phyloP scores from a whole-genome alignment of 2,329 filamentous ascomycete genomes.

The Westerdykella ornata region DNA sequence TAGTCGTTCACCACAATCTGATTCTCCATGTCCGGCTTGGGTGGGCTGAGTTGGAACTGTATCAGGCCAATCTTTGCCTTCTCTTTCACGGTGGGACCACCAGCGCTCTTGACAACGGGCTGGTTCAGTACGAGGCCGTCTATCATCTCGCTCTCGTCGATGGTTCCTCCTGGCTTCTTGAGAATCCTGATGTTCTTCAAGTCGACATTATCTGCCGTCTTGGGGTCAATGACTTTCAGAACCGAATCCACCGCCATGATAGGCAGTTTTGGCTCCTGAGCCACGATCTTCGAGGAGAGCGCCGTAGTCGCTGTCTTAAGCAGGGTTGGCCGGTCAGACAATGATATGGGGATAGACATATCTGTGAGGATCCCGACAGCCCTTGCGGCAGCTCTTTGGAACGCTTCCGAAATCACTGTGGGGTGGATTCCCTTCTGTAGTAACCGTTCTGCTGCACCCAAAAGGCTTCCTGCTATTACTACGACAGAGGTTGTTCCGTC shows the following conservation, averaged over 20 bases:
- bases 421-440: conserved; percentile 88
- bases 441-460: conserved; percentile 87
- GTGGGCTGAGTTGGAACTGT: conserved; percentile 96
- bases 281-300: conserved; percentile 96
- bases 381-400: conserved; percentile 86
- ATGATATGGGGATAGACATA: conserved; percentile 90
- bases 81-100: conserved; percentile 86
- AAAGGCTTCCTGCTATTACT: conserved; percentile 89
- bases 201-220: conserved; percentile 93
- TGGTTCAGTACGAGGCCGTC: conserved; percentile 92
- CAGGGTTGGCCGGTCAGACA: conserved; percentile 80
- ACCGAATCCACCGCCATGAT: conserved; percentile 98
- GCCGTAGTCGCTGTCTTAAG: conserved; percentile 96
- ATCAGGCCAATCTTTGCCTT: conserved; percentile 96
- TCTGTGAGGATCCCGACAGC: conserved; percentile 85
- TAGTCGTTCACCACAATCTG: conserved; percentile 99
- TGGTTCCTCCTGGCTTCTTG: conserved; percentile 96
- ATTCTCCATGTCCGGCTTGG: conserved; percentile 99
- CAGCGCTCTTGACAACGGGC: conserved; percentile 85
- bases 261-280: conserved; percentile 93
- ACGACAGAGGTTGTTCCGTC: conserved; percentile 98
- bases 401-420: conserved; percentile 93
- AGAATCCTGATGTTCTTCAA: conserved; percentile 93
- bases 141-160: conserved; percentile 96
- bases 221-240: conserved; percentile 89